Base-by-base conservation (phyloP, 176 grass and related monocot genomes). In the Neostapfia colusana region DNA sequence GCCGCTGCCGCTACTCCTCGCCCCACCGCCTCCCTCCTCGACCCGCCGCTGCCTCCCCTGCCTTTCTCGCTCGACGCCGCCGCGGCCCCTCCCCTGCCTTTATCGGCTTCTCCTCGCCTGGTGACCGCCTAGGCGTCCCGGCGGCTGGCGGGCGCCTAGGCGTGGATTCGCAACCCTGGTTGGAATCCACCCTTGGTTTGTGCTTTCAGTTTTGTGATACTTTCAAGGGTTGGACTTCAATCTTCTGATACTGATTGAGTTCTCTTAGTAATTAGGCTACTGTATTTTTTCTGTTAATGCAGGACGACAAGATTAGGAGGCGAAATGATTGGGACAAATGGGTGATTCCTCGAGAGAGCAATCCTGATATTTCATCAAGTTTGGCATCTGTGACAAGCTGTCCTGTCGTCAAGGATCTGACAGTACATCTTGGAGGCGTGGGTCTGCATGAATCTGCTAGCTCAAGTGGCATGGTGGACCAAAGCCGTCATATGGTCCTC, bases 281-380 rank as follows among this genome's bases (percentile, higher is more conserved):
- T 54, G 14, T 42, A 28, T 75, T 23, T 65, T 2, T 69, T 20
- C 40, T 24, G n/a, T 56, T 76, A 44, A 79, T 83, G 82, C 61
- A 92, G 89, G 89, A 61, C 6, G 65, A 77, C 40, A 88, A 83
- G 73, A 73, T 92, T 59, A 88, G 89, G 79, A 88, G 31, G 79
- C 79, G 74, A 40, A 49, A 72, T 15, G 85, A 92, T 40, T 92
- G 85, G 89, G 49, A 83, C 20, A 88, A 80, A 46, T 92, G 89
- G 89, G 50, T 88, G 41, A 71, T 92, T 44, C 79, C 79, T 61
- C 57, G 42, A 16, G 72, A 64, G 43, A 80, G 55, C 46, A 82
- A 78, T 65, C 74, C 59, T 79, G 54, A 62, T 65, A 37, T 51
- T 44, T 8, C 4, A 0, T 85, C 78, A 74, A 61, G 69, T 60